Percentiles rank a stretch among this genome's conserved stretches.
phyloP scores from a whole-genome alignment of 2,329 filamentous ascomycete genomes.

The Ramichloridium luteum region DNA sequence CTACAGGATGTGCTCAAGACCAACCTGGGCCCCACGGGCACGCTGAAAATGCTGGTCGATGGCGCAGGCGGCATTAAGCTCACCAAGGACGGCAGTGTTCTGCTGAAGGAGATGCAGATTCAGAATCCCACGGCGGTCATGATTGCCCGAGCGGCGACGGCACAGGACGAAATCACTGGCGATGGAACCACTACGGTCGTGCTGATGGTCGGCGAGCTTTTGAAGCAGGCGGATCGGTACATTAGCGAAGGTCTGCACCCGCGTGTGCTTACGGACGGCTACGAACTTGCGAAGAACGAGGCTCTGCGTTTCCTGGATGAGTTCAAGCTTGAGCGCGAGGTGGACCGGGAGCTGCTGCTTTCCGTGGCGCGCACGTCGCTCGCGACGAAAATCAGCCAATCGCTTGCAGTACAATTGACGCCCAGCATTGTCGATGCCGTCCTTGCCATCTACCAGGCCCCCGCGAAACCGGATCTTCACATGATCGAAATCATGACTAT shows the following conservation, averaged over 20 bases:
- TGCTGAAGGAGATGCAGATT: slow-evolving; percentile 71
- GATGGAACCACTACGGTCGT: slow-evolving; percentile 97
- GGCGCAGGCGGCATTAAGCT: slow-evolving; percentile 74
- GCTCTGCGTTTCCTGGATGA: slow-evolving; percentile 85
- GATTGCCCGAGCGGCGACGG: slow-evolving; percentile 74
- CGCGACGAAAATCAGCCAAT: slow-evolving; percentile 84
- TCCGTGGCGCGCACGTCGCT: slow-evolving; percentile 90
- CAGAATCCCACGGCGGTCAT: slow-evolving; percentile 92
- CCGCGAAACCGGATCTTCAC: slow-evolving; percentile 88
- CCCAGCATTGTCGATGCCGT: slow-evolving; percentile 95
- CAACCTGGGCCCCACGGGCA: slow-evolving; percentile 85
- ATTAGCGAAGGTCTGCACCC: slow-evolving; percentile 96
- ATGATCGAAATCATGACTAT: slow-evolving; percentile 99
- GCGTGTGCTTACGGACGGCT: slow-evolving; percentile 91
- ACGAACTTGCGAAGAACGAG: slow-evolving; percentile 91
- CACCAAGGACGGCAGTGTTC: slow-evolving; percentile 95
- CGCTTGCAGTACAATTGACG: slow-evolving; percentile 79
- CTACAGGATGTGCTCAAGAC: slow-evolving; percentile 69
- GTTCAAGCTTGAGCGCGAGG: slow-evolving; percentile 80
- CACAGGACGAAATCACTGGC: slow-evolving; percentile 95
- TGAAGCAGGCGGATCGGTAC: slow-evolving; percentile 95
- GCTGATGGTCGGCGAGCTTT: slow-evolving; percentile 82
- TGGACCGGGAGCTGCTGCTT: slow-evolving; percentile 86
- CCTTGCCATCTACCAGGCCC: slow-evolving; percentile 79
- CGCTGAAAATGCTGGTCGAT: slow-evolving; percentile 80